phyloP scores from a whole-genome alignment of 441 rosid species.

The Bocquillonia castaneifolia region DNA sequence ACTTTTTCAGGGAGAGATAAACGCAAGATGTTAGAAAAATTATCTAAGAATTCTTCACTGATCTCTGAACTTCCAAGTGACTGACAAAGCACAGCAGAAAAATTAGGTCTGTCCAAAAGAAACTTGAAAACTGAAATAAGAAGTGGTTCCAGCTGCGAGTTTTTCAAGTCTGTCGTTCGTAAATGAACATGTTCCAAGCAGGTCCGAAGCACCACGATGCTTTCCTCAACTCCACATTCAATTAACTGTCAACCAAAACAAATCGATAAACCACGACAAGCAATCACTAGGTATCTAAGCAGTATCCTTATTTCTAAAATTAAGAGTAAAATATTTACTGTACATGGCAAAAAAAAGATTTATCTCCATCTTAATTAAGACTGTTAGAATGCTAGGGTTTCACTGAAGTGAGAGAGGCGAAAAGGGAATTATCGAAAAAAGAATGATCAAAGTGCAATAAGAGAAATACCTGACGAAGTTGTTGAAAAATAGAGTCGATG shows the following conservation, averaged over 20 bases:
- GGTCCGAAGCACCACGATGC: slow-evolving; percentile 52
- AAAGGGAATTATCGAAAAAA: not conserved
- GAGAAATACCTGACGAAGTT: slow-evolving; percentile 53
- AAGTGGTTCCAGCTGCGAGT: slow-evolving; percentile 45
- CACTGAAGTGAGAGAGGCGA: not conserved
- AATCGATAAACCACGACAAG: slow-evolving; percentile 47
- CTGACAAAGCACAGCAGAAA: slow-evolving; percentile 57
- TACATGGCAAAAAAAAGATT: not conserved
- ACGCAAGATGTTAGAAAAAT: slow-evolving; percentile 42
- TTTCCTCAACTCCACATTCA: slow-evolving; percentile 57
- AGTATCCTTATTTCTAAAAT: not conserved
- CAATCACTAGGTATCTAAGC: not conserved
- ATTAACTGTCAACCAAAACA: slow-evolving; percentile 42
- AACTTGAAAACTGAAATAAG: slow-evolving; percentile 53
- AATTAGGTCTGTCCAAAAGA: slow-evolving; percentile 56
- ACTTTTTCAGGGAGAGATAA: slow-evolving; percentile 69
- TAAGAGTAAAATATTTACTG: not conserved
- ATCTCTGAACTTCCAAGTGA: slow-evolving; percentile 46
- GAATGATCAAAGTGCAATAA: not conserved
- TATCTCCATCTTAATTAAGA: not conserved
- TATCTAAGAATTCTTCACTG: slow-evolving; percentile 46
- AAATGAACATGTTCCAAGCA: slow-evolving; percentile 56
- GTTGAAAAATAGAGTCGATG: slow-evolving; percentile 51
- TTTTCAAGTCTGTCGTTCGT: slow-evolving; percentile 39
- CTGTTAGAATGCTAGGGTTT: slow-evolving; percentile 5